Percentiles rank a stretch among this genome's conserved stretches.
Conservation (phyloP, 139 green algal species). For the Picochlorum sp. region DNA sequence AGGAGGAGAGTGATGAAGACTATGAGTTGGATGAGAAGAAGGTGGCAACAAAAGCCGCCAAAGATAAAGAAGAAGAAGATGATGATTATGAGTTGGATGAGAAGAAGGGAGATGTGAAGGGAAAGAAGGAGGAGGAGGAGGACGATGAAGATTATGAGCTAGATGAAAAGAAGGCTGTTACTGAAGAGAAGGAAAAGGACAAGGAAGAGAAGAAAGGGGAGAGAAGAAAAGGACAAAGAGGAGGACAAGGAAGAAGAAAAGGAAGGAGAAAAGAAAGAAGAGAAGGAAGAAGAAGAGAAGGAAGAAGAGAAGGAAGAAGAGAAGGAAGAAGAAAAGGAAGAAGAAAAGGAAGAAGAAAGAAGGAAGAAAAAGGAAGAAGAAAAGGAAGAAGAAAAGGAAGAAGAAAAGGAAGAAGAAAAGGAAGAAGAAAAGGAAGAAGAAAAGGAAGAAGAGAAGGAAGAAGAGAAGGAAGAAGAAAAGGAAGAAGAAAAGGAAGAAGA, state of each 20-base stretch:
- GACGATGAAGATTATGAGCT: neutral
- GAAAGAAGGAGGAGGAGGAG: neutral
- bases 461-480: neutral
- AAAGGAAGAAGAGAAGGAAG: neutral
- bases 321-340: neutral
- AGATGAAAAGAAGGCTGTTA: neutral
- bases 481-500: neutral
- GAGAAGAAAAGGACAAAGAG: neutral
- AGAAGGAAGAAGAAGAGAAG: no score
- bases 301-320: neutral
- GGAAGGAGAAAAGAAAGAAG: neutral
- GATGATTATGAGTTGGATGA: neutral
- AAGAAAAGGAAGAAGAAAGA: neutral
- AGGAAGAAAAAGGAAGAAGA: slow-evolving; percentile 3
- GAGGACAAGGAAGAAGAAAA: neutral
- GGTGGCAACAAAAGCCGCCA: neutral
- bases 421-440: slow-evolving; percentile 6
- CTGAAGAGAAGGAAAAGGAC: neutral
- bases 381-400: neutral
- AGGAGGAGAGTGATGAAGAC: neutral
- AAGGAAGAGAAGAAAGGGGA: neutral
- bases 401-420: slow-evolving; percentile 6
- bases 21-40: neutral
- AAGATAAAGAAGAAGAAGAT: slow-evolving; percentile 4
- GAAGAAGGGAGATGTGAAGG: neutral